Base-by-base conservation (phyloP, 1,139 yeast species). In the Kluyveromyces sp. region DNA sequence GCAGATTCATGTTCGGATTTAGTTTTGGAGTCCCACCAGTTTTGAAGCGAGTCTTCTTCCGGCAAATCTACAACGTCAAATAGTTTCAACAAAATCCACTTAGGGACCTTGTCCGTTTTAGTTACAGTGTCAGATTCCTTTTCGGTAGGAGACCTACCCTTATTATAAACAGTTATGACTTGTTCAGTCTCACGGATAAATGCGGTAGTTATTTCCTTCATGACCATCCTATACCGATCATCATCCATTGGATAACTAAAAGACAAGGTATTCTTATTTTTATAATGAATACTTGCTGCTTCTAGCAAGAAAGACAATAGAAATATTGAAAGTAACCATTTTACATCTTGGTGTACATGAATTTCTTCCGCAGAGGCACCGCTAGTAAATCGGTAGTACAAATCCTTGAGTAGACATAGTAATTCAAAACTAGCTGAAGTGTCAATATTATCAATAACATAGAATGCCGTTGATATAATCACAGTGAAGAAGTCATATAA, bases 401-500 rank as follows among this genome's bases (percentile, higher is more conserved):
- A 31, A 7, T 40, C 43, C n/a, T 34, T 40, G 3, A 40, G 25
- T 2, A 49, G 10, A 27, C 48, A 50, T 6, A 51, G 47, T 30
- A 45, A 39, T 21, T 49, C 53, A 28, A 53, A 41, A 5, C 37
- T 37, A 7, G 41, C 42, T 3, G 41, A 37, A 35, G 48, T 38
- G 7, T 54, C 53, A 25, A 54, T 48, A 36, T 53, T 37, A 28
- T 52, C 53, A 5, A 55, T 48, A n/a, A 54, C 50, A 41, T 52
- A 45, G 29, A 57, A 50, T 28, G 53, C 34, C 7, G 57, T 46
- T 3, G 47, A 48, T 28, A 52, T 55, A 3, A 51, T 50, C 34
- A 56, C 62, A 3, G 61, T 56, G 6, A 52, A 43, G 10, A 56
- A 49, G 42, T 50, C 48, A 45, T 52, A 51, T 37, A 53, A 44